Percentiles rank a stretch among this genome's conserved stretches.
These are phyloP conservation scores for Cnidoscolus chayamansa DNA, from an alignment of 441 rosid genomes.

Conservation along the genomic window DNA sequence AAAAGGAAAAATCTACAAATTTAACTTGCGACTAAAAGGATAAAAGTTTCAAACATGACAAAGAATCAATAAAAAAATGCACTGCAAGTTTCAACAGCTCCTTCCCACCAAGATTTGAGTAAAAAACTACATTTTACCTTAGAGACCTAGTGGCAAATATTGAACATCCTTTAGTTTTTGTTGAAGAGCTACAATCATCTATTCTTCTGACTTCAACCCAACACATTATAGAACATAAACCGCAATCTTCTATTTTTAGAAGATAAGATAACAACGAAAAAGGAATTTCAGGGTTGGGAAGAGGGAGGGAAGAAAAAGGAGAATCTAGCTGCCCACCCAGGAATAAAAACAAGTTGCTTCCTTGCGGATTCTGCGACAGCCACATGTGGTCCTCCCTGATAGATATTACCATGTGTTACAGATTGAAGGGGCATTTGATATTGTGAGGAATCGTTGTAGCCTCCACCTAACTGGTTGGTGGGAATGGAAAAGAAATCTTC, in stretches of 20 bases:
- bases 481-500: slow-evolving; percentile 42
- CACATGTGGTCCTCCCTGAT: slow-evolving; percentile 24
- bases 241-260: slow-evolving; percentile 47
- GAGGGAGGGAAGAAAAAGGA: slow-evolving; percentile 14
- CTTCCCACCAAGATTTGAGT: slow-evolving; percentile 45
- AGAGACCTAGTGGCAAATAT: slow-evolving; percentile 49
- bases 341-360: slow-evolving; percentile 39
- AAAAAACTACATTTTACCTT: slow-evolving; percentile 36
- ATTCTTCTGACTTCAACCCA: slow-evolving; percentile 51
- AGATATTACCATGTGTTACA: slow-evolving; percentile 28
- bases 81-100: slow-evolving; percentile 50
- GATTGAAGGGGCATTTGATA: slow-evolving; percentile 30
- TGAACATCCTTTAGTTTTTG: slow-evolving; percentile 43
- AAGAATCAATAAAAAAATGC: slow-evolving; percentile 59
- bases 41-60: slow-evolving; percentile 39
- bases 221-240: slow-evolving; percentile 39
- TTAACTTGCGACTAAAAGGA: slow-evolving; percentile 20
- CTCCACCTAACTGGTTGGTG: slow-evolving; percentile 38
- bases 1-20: slow-evolving; percentile 17
- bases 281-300: slow-evolving; percentile 24
- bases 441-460: slow-evolving; percentile 33
- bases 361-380: slow-evolving; percentile 39
- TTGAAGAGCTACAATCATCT: slow-evolving; percentile 58
- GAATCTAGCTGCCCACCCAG: slow-evolving; percentile 45
- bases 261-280: slow-evolving; percentile 23